These are phyloP conservation scores for Hyphopichia burtonii DNA, from an alignment of 1,139 yeast species.

Conservation along the genomic window DNA sequence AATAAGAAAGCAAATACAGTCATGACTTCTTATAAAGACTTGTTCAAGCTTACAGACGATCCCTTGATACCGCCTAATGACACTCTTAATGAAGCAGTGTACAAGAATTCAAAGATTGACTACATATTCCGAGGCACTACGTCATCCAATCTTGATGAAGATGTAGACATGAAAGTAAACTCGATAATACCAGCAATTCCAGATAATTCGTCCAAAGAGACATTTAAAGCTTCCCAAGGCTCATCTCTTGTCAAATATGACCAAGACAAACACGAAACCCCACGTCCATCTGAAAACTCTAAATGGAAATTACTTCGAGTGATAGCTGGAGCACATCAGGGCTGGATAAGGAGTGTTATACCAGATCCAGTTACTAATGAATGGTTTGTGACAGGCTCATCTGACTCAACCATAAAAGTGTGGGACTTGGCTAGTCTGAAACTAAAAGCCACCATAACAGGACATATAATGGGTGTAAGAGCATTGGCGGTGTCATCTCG, in stretches of 20 bases:
- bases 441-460: constrained; percentile 75
- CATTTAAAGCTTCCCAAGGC: too few relatives aligned
- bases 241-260: neutral
- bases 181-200: neutral
- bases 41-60: constrained; percentile 9
- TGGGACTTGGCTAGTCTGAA: constrained; percentile 85
- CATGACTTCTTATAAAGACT: constrained; percentile 5
- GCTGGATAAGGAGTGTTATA: constrained; percentile 83
- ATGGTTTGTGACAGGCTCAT: constrained; percentile 91
- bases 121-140: constrained; percentile 10
- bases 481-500: constrained; percentile 69
- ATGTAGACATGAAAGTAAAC: neutral
- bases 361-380: constrained; percentile 80
- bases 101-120: constrained; percentile 28
- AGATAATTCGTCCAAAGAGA: neutral
- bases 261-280: neutral
- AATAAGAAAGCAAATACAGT: neutral
- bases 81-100: constrained; percentile 31
- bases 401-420: constrained; percentile 83
- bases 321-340: constrained; percentile 80
- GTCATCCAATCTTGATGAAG: neutral
- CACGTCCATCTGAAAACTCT: neutral
- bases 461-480: constrained; percentile 88
- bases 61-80: constrained; percentile 28
- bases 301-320: constrained; percentile 71